Evolutionary conservation across 2,329 filamentous ascomycete species (phyloP).

Genomic region (Fusarium bactridioides): DNA sequence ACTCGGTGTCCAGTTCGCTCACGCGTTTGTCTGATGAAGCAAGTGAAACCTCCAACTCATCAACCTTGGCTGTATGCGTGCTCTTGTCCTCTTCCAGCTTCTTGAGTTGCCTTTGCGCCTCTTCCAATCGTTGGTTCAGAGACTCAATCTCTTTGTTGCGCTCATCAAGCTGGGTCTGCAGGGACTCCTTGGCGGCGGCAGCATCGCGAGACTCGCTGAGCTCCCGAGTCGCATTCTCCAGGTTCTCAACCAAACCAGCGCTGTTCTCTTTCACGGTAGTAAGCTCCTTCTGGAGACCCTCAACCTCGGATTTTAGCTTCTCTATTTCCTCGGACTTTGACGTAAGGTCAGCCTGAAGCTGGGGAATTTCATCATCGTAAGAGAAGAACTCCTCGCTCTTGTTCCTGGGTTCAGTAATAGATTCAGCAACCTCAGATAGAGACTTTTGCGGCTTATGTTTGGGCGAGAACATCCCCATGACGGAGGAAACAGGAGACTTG

Average conservation of each 20-base stretch:
- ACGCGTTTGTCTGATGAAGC: slow-evolving; percentile 46
- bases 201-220: slow-evolving; percentile 59
- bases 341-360: slow-evolving; percentile 77
- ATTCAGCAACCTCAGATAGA: slow-evolving; percentile 36
- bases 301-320: slow-evolving; percentile 73
- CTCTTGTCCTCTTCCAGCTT: slow-evolving; percentile 51
- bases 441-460: slow-evolving; percentile 51
- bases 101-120: slow-evolving; percentile 55
- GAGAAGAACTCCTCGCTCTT: slow-evolving; percentile 84
- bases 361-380: slow-evolving; percentile 85
- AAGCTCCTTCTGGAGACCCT: slow-evolving; percentile 73
- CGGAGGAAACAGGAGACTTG: slow-evolving; percentile 58
- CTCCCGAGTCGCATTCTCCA: slow-evolving; percentile 73
- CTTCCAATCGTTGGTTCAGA: slow-evolving; percentile 58
- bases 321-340: slow-evolving; percentile 76
- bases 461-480: slow-evolving; percentile 59
- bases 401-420: slow-evolving; percentile 38
- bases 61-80: slow-evolving; percentile 43
- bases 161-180: slow-evolving; percentile 60
- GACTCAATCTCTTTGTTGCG: slow-evolving; percentile 58
- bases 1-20: slow-evolving; percentile 51
- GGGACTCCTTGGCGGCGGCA: slow-evolving; percentile 50
- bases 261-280: slow-evolving; percentile 75
- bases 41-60: slow-evolving; percentile 49
- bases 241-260: slow-evolving; percentile 68